These are phyloP conservation scores for Coniochaeta sp. DNA, from an alignment of 2,329 filamentous ascomycete genomes.

Conservation along the genomic window DNA sequence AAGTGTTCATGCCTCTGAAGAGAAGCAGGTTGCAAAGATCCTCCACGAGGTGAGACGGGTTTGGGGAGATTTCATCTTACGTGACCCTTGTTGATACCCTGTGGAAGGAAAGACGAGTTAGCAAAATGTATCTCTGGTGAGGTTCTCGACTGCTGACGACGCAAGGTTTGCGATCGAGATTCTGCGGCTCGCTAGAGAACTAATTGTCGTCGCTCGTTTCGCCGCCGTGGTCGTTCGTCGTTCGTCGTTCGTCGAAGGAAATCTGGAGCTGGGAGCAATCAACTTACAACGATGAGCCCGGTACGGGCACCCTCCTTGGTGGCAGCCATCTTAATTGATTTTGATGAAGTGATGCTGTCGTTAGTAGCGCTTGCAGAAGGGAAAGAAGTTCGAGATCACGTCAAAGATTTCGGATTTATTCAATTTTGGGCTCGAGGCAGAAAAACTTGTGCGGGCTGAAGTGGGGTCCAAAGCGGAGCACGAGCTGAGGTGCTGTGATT, in stretches of 20 bases:
- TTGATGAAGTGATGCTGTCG: slow-evolving; percentile 15
- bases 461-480: too few relatives aligned
- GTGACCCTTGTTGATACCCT: slow-evolving; percentile 53
- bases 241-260: neutral
- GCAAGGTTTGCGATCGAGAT: neutral
- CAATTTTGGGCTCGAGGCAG: neutral
- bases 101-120: neutral
- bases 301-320: slow-evolving; percentile 48
- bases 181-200: neutral
- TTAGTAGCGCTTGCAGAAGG: slow-evolving; percentile 2
- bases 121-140: neutral
- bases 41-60: slow-evolving; percentile 70
- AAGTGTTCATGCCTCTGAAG: slow-evolving; percentile 20
- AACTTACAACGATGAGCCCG: slow-evolving; percentile 47
- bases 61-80: slow-evolving; percentile 42
- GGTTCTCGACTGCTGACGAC: neutral
- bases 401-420: neutral
- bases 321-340: slow-evolving; percentile 38
- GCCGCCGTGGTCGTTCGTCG: neutral
- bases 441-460: slow-evolving; percentile 1
- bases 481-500: too few relatives aligned
- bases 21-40: slow-evolving; percentile 51
- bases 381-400: too few relatives aligned
- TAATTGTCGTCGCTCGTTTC: too few relatives aligned
- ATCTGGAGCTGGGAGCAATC: too few relatives aligned